A percentile compares a stretch with the other conserved stretches of the same genome.
phyloP scores from a whole-genome alignment of 768 basidiomycete species.

The Boletus subparvulus region DNA sequence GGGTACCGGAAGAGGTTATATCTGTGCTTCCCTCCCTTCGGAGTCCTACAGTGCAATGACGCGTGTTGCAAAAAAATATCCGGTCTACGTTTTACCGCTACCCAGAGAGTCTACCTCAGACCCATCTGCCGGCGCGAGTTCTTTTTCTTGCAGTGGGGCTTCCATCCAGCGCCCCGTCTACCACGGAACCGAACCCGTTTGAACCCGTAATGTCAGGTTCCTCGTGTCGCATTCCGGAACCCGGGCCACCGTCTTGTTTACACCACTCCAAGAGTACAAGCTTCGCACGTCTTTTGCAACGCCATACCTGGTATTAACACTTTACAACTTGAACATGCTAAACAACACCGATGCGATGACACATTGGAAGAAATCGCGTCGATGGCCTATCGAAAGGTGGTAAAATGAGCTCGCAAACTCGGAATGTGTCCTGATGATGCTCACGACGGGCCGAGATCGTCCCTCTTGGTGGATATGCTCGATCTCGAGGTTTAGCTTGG shows the following conservation, averaged over 20 bases:
- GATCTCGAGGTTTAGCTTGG: too few species aligned
- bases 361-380: too few species aligned
- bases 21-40: slow-evolving; percentile 80
- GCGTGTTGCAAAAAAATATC: slow-evolving; percentile 59
- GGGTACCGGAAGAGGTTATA: slow-evolving; percentile 78
- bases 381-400: too few species aligned
- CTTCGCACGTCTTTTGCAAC: slow-evolving; percentile 79
- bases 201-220: slow-evolving; percentile 28
- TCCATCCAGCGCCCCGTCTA: slow-evolving; percentile 65
- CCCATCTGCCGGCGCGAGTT: slow-evolving; percentile 54
- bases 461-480: too few species aligned
- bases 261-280: slow-evolving; percentile 93
- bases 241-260: slow-evolving; percentile 81
- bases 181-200: slow-evolving; percentile 46
- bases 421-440: too few species aligned
- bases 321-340: slow-evolving; percentile 50
- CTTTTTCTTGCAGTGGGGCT: slow-evolving; percentile 87
- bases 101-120: slow-evolving; percentile 45
- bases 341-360: too few species aligned
- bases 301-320: slow-evolving; percentile 85
- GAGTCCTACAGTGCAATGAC: slow-evolving; percentile 73
- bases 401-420: too few species aligned
- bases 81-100: slow-evolving; percentile 80
- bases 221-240: slow-evolving; percentile 44
- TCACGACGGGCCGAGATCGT: too few species aligned